Percentiles rank a stretch among this genome's conserved stretches.
Evolutionary conservation across 139 green algal genomes (phyloP).

Genomic region (Chloropicon primus): DNA sequence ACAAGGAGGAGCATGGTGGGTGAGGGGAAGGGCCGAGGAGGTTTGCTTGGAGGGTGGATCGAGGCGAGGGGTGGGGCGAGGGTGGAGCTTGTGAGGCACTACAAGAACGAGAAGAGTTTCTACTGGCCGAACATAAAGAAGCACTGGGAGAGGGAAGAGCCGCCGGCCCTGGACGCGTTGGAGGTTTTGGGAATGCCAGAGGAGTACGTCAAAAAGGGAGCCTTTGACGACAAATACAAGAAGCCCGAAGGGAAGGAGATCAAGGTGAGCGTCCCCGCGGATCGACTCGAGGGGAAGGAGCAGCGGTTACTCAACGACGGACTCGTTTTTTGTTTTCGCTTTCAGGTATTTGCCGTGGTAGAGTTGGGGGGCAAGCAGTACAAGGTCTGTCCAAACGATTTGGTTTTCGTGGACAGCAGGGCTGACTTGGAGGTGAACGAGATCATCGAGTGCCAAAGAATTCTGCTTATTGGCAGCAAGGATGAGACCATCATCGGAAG

Average conservation of each 20-base stretch:
- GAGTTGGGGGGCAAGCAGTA: neutral
- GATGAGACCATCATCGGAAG: constrained; percentile 45
- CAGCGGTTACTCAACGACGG: no score
- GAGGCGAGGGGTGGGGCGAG: no score
- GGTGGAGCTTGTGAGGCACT: neutral
- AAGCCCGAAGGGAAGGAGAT: neutral
- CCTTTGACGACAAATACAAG: neutral
- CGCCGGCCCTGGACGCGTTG: neutral
- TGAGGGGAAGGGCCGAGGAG: no score
- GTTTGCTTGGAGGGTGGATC: no score
- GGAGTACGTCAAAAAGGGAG: neutral
- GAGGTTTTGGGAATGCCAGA: neutral
- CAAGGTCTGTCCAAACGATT: neutral
- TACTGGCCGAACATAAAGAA: neutral
- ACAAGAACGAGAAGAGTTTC: neutral
- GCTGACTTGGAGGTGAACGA: constrained; percentile 21
- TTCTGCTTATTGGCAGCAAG: constrained; percentile 39
- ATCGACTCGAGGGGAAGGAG: no score
- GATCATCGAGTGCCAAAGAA: constrained; percentile 26
- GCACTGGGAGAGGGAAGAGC: neutral
- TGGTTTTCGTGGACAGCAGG: neutral
- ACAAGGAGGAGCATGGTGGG: no score
- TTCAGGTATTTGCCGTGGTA: neutral
- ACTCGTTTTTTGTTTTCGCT: no score
- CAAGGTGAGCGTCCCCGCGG: no score